Evolutionary conservation across 2,329 filamentous ascomycete species (phyloP), one percentile per base, ranked within the genome.

Genomic region (Aspergillus latus): DNA sequence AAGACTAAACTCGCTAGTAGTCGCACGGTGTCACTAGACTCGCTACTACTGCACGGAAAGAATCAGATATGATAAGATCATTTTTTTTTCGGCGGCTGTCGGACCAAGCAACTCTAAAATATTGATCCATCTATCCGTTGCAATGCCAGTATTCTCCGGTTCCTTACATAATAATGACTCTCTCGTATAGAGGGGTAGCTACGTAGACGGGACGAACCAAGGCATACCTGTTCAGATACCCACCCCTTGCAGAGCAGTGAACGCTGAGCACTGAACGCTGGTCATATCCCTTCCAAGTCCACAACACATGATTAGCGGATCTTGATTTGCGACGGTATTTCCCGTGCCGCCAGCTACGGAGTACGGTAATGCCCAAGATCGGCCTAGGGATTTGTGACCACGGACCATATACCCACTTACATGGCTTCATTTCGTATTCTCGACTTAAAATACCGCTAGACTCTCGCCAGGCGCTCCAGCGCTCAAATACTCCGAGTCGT

Each of bases 21-120:
- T 57, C 9, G 34, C 30, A 45, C 57, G 44, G 30, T 15, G 49
- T 50, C 39, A 53, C 53, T 36, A 42, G 44, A 1, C 53, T 13
- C 34, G 21, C 21, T 21, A 21, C 21, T 21, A 21, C 34, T 37
- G 34, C 34, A 37, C 8, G 49, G 49, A 46, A 21, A 58, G 40
- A 59, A 64, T 64, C 62, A 61, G 63, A 64, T 63, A 64, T 64
- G 62, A 65, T 66, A 64, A 66, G 61, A 64, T 64, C 58, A 58
- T 11, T 37, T 21, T 21, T 21, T 21, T 21, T 21, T n/a, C 34
- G 10, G 34, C 34, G 10, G 34, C 9, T 26, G 29, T 51, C 26
- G 30, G 45, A n/a, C 21, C 9, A 50, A 34, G 30, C 29, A 28
- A 52, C 2, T 37, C 39, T 29, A 34, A 36, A 11, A 37, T n/a